Evolutionary conservation across 805 yeast genomes (phyloP).

Genomic region (Cyberlindnera amylophila): DNA sequence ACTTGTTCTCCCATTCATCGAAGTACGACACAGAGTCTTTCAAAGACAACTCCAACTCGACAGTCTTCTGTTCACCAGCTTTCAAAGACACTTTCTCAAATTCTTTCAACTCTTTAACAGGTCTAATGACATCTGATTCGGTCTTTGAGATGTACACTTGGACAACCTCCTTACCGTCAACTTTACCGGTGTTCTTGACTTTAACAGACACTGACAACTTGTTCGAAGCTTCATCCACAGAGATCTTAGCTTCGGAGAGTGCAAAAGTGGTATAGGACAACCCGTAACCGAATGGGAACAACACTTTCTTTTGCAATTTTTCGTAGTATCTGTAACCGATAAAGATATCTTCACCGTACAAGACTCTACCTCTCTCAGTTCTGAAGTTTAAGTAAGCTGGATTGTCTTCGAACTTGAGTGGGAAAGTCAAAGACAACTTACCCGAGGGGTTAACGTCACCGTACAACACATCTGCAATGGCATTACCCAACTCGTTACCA

Average conservation of each 20-base stretch:
- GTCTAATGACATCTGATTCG: constrained; percentile 39
- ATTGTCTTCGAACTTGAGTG: constrained; percentile 46
- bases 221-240: constrained; percentile 27
- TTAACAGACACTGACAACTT: constrained; percentile 32
- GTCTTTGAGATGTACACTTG: constrained; percentile 47
- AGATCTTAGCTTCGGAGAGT: constrained; percentile 35
- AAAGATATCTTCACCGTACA: constrained; percentile 63
- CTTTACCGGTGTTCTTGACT: constrained; percentile 45
- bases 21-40: constrained; percentile 52
- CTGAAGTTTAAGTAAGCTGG: constrained; percentile 52
- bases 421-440: constrained; percentile 54
- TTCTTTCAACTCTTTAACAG: constrained; percentile 57
- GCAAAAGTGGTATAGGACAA: constrained; percentile 54
- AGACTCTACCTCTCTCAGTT: constrained; percentile 47
- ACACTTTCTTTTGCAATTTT: constrained; percentile 41
- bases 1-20: constrained; percentile 43
- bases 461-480: constrained; percentile 57
- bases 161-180: constrained; percentile 49
- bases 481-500: constrained; percentile 56
- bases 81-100: constrained; percentile 46
- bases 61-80: constrained; percentile 41
- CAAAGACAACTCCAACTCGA: constrained; percentile 35
- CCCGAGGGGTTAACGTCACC: constrained; percentile 56
- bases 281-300: constrained; percentile 62
- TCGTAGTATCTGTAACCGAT: constrained; percentile 64